phyloP scores from a whole-genome alignment of 495 filamentous ascomycete genomes.

The Hypoxylon rickii region DNA sequence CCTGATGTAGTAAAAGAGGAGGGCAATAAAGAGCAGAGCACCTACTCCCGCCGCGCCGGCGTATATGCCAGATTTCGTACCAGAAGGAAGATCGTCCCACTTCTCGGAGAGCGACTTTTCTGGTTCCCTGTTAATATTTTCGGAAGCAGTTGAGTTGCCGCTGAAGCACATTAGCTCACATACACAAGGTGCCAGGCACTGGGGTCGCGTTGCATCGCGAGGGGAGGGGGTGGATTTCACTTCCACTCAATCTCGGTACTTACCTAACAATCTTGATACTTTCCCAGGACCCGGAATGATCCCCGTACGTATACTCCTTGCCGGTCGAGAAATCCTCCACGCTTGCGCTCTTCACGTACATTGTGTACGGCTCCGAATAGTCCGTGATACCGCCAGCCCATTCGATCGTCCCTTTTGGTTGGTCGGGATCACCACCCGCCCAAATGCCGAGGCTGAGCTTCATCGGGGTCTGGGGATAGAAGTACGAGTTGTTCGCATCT shows the following conservation, averaged over 20 bases:
- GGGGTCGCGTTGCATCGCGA: no score
- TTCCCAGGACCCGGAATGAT: constrained; percentile 66
- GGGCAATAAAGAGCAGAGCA: constrained; percentile 50
- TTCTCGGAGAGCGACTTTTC: constrained; percentile 57
- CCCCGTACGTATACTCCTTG: constrained; percentile 69
- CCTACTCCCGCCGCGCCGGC: constrained; percentile 57
- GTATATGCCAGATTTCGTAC: constrained; percentile 65
- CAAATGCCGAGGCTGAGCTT: constrained; percentile 81
- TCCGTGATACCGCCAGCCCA: constrained; percentile 84
- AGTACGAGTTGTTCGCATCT: constrained; percentile 64
- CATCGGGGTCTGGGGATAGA: constrained; percentile 87
- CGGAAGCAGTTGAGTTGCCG: constrained; percentile 65
- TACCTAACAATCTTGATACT: constrained; percentile 72
- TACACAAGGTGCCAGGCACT: neutral
- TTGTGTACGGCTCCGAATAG: constrained; percentile 73
- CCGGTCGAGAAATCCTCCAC: constrained; percentile 72
- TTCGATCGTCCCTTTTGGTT: constrained; percentile 56
- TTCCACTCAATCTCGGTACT: no score
- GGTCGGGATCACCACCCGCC: constrained; percentile 78
- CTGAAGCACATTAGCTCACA: constrained; percentile 41
- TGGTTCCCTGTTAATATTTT: constrained; percentile 47
- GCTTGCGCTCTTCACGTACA: constrained; percentile 70
- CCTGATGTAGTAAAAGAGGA: constrained; percentile 65
- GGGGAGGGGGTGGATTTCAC: neutral
- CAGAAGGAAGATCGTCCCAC: constrained; percentile 59